Conservation (phyloP, 805 yeast species). For the Nakazawaea ishiwadae region DNA sequence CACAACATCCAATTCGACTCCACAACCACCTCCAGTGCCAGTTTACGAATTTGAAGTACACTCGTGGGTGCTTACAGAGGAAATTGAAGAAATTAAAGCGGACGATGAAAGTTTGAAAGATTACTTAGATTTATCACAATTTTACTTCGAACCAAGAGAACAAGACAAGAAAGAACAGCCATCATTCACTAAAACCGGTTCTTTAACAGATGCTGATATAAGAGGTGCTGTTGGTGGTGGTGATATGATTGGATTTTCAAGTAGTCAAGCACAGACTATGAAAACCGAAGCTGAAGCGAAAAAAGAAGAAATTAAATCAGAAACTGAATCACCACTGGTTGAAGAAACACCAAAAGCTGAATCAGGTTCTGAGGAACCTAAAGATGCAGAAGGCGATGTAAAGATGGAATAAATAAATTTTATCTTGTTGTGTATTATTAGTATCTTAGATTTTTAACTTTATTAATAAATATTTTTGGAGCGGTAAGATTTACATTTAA, state of each 20-base stretch:
- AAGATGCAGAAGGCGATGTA: slow-evolving; percentile 20
- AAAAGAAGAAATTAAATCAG: slow-evolving; percentile 6
- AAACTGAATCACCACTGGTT: slow-evolving; percentile 17
- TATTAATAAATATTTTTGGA: no score
- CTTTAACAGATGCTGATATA: slow-evolving; percentile 33
- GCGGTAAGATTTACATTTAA: no score
- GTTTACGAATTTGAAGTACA: slow-evolving; percentile 28
- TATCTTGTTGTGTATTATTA: neutral
- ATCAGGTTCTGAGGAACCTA: neutral
- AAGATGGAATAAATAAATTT: slow-evolving; percentile 1
- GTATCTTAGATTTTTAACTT: neutral
- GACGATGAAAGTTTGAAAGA: slow-evolving; percentile 24
- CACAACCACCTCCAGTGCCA: slow-evolving; percentile 12
- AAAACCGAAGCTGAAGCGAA: slow-evolving; percentile 10
- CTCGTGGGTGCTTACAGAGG: slow-evolving; percentile 25
- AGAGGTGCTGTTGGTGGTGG: slow-evolving; percentile 37
- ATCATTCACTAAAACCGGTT: slow-evolving; percentile 15
- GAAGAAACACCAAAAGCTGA: neutral
- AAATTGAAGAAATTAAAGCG: slow-evolving; percentile 12
- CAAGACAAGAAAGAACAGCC: slow-evolving; percentile 13
- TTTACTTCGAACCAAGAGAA: slow-evolving; percentile 25
- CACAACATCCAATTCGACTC: slow-evolving; percentile 22
- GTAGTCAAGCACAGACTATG: slow-evolving; percentile 24
- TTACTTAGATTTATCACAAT: slow-evolving; percentile 31
- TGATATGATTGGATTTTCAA: slow-evolving; percentile 26